Evolutionary conservation across 371 early-diverging fungal genomes (phyloP).

Genomic region (Coemansia linderi): DNA sequence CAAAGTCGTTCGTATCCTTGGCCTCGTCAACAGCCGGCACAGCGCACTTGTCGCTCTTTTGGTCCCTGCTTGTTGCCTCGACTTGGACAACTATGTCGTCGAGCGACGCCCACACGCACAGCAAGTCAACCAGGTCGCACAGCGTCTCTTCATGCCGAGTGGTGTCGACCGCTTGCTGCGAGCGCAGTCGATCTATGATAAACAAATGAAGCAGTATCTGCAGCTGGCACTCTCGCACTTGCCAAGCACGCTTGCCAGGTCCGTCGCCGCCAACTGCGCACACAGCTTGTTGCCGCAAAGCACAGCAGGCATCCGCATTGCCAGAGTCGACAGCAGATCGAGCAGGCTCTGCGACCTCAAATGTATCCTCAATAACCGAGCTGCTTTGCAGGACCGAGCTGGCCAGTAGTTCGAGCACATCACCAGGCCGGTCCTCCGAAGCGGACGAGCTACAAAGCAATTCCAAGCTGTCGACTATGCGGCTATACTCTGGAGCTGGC

Average conservation of each 20-base stretch:
- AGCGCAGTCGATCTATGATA: constrained; percentile 11
- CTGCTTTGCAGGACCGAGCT: constrained; percentile 18
- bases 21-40: neutral
- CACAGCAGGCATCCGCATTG: neutral
- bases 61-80: neutral
- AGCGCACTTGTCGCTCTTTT: neutral
- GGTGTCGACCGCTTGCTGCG: neutral
- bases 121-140: constrained; percentile 33
- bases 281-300: constrained; percentile 6
- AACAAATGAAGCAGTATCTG: constrained; percentile 46
- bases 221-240: constrained; percentile 41
- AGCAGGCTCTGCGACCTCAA: neutral
- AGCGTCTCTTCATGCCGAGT: constrained; percentile 20
- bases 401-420: neutral
- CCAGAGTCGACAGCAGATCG: neutral
- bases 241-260: constrained; percentile 25
- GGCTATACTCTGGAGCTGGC: constrained; percentile 7
- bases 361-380: constrained; percentile 24
- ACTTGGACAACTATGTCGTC: constrained; percentile 16
- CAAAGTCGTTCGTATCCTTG: constrained; percentile 21
- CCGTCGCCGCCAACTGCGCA: neutral
- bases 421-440: neutral
- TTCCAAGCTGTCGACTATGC: neutral
- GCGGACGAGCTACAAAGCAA: neutral
- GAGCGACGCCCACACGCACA: constrained; percentile 47